Evolutionary conservation across 2,329 filamentous ascomycete genomes (phyloP).

Genomic region (Cytospora leucostoma): DNA sequence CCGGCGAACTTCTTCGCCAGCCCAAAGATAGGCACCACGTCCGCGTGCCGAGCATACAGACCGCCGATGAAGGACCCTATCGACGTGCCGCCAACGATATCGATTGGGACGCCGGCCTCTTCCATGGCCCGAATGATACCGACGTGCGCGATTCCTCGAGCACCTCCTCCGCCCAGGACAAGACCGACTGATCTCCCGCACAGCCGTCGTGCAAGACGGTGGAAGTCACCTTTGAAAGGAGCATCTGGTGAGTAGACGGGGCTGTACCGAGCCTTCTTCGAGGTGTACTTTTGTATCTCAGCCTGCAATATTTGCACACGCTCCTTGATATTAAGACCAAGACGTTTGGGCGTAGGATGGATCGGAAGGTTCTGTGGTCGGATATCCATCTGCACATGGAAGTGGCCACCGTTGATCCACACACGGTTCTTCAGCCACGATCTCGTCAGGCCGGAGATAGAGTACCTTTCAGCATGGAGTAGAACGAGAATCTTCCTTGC

Average conservation of each 20-base stretch:
- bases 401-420: conserved; percentile 98
- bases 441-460: conserved; percentile 78
- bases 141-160: conserved; percentile 87
- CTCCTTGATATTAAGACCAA: conserved; percentile 86
- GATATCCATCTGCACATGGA: conserved; percentile 95
- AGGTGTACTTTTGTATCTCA: conserved; percentile 98
- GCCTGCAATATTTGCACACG: conserved; percentile 92
- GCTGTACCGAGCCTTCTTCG: conserved; percentile 82
- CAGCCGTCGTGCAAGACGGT: conserved; percentile 82
- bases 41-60: conserved; percentile 92
- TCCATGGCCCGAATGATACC: conserved; percentile 94
- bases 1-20: conserved; percentile 96
- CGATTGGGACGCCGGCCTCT: conserved; percentile 93
- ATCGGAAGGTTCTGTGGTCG: conserved; percentile 74
- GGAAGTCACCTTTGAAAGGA: conserved; percentile 94
- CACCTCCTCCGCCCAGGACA: conserved; percentile 91
- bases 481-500: conserved; percentile 90
- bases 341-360: conserved; percentile 72
- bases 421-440: conserved; percentile 89
- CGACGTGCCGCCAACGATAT: conserved; percentile 92
- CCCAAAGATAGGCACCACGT: conserved; percentile 95
- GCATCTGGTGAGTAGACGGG: conserved; percentile 89
- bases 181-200: conserved; percentile 94
- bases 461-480: conserved; percentile 86
- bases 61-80: conserved; percentile 96